These are phyloP conservation scores for Pythium volutum DNA, from an alignment of 352 stramenopile genomes.

Conservation along the genomic window DNA sequence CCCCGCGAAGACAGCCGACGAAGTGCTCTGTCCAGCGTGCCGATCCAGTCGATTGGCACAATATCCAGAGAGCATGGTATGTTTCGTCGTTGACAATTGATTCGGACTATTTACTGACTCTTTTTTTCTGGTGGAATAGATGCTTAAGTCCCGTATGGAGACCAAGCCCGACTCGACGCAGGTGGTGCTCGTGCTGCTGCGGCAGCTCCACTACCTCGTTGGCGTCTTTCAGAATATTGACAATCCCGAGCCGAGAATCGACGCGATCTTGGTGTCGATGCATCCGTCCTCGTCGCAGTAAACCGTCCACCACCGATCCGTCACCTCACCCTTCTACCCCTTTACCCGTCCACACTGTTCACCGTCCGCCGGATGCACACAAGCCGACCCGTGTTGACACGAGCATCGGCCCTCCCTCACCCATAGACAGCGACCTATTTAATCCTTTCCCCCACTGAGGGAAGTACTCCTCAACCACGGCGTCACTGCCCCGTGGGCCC, in stretches of 20 bases:
- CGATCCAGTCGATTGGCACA: constrained; percentile 46
- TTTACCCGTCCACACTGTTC: neutral
- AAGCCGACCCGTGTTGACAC: neutral
- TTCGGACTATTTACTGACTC: neutral
- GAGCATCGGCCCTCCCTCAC: constrained; percentile 2
- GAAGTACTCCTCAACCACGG: no score
- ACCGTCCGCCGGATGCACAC: neutral
- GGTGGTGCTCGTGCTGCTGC: constrained; percentile 49
- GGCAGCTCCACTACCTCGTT: constrained; percentile 73
- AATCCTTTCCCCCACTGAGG: neutral
- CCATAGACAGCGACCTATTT: constrained; percentile 18
- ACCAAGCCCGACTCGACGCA: constrained; percentile 28
- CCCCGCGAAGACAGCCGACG: neutral
- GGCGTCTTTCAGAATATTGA: constrained; percentile 72
- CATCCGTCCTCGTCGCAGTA: constrained; percentile 25
- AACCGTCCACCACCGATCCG: no score
- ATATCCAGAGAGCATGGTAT: constrained; percentile 53
- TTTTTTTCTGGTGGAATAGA: constrained; percentile 31
- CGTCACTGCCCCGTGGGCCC: neutral
- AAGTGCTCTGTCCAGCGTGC: constrained; percentile 23
- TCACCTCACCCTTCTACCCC: neutral
- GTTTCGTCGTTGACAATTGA: constrained; percentile 4
- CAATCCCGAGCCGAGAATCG: constrained; percentile 53
- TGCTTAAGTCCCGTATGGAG: constrained; percentile 45
- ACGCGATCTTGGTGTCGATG: constrained; percentile 48